A percentile compares a stretch with the other conserved stretches of the same genome.
Conservation (phyloP, 305 asterid species). For the Fraxinus baroniana region DNA sequence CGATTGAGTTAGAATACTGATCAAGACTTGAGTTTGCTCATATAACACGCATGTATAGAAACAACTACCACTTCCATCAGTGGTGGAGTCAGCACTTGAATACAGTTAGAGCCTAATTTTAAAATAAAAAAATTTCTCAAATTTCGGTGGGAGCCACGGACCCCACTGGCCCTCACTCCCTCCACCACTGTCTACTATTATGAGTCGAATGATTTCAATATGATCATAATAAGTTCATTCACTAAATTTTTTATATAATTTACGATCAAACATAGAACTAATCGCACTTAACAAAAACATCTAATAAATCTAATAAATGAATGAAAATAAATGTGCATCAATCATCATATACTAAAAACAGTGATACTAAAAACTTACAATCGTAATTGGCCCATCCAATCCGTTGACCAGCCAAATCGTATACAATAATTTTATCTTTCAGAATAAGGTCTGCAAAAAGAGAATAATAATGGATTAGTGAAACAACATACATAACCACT, state of each 20-base stretch:
- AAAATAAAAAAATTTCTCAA: too few relatives aligned
- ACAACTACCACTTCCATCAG: neutral
- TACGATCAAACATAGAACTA: neutral
- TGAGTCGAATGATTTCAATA: too few relatives aligned
- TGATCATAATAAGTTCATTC: neutral
- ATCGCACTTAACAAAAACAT: neutral
- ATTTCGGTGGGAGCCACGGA: too few relatives aligned
- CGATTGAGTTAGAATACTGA: neutral
- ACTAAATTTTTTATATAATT: neutral
- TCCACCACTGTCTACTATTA: too few relatives aligned
- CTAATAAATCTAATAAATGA: neutral
- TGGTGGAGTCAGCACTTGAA: too few relatives aligned
- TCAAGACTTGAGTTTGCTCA: neutral
- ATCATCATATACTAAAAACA: neutral
- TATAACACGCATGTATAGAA: neutral
- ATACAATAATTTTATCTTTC: slow-evolving; percentile 52
- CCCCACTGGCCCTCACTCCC: too few relatives aligned
- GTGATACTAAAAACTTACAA: slow-evolving; percentile 37
- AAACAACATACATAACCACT: neutral
- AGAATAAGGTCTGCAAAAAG: slow-evolving; percentile 44
- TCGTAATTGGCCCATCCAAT: slow-evolving; percentile 54
- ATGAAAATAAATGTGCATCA: neutral
- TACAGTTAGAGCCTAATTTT: too few relatives aligned
- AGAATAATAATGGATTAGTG: neutral
- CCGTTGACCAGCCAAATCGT: slow-evolving; percentile 50